Evolutionary conservation across 1,139 yeast genomes (phyloP).

Genomic region (Candida pseudocylindracea): DNA sequence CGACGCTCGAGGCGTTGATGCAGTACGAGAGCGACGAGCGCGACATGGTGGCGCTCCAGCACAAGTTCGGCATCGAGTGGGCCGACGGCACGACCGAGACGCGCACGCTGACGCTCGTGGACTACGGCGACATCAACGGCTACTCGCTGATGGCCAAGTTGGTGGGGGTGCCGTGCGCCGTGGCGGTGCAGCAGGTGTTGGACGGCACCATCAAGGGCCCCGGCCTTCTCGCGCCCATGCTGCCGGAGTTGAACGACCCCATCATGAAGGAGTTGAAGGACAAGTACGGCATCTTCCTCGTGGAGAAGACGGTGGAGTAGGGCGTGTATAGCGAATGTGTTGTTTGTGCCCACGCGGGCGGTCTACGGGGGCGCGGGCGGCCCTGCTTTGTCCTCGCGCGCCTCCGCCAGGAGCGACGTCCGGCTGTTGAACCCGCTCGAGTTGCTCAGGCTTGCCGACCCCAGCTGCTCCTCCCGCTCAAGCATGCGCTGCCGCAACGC

Average conservation of each 20-base stretch:
- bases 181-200: slow-evolving; percentile 73
- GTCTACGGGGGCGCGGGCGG: too few species aligned
- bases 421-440: too few species aligned
- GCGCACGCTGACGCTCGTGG: slow-evolving; percentile 89
- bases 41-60: slow-evolving; percentile 88
- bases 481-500: too few species aligned
- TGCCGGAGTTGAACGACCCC: slow-evolving; percentile 76
- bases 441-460: too few species aligned
- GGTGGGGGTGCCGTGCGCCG: slow-evolving; percentile 98
- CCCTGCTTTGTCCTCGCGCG: too few species aligned
- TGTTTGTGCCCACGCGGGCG: too few species aligned
- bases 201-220: slow-evolving; percentile 46
- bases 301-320: slow-evolving; percentile 47
- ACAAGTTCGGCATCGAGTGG: slow-evolving; percentile 95
- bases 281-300: slow-evolving; percentile 66
- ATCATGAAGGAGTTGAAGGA: slow-evolving; percentile 83
- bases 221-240: slow-evolving; percentile 86
- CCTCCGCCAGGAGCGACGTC: too few species aligned
- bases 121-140: slow-evolving; percentile 83
- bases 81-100: slow-evolving; percentile 78
- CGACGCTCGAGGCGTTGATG: slow-evolving; percentile 87
- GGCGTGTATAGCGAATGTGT: not conserved
- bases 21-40: slow-evolving; percentile 92
- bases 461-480: too few species aligned
- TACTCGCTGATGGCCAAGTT: slow-evolving; percentile 97